phyloP scores from a whole-genome alignment of 805 yeast genomes.

The Suhomyces sp. region DNA sequence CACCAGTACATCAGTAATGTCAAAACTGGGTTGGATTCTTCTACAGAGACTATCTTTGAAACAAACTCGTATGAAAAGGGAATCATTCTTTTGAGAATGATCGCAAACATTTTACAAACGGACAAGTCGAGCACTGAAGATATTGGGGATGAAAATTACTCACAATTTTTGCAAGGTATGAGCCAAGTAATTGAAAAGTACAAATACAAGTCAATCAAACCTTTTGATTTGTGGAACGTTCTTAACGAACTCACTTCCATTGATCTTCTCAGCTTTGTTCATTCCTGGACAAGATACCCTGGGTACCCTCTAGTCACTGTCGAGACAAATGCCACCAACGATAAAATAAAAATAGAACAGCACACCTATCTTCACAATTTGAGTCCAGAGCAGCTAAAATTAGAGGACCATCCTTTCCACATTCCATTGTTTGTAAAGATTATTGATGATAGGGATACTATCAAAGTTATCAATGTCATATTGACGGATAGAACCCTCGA shows the following conservation, averaged over 20 bases:
- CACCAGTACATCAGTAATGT: conserved; percentile 34
- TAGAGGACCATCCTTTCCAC: conserved; percentile 61
- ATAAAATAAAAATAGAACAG: conserved; percentile 34
- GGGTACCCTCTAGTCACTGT: conserved; percentile 59
- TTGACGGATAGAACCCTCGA: conserved; percentile 43
- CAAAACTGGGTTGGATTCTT: conserved; percentile 16
- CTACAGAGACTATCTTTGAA: conserved; percentile 48
- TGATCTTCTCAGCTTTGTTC: conserved; percentile 51
- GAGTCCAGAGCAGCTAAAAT: conserved; percentile 23
- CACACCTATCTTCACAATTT: conserved; percentile 33
- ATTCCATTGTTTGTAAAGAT: conserved; percentile 54
- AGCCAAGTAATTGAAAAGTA: conserved; percentile 36
- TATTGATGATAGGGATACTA: conserved; percentile 25
- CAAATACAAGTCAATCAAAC: conserved; percentile 42
- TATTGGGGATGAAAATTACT: conserved; percentile 18
- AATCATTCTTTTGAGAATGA: conserved; percentile 52
- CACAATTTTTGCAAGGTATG: conserved; percentile 32
- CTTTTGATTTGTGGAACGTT: conserved; percentile 53
- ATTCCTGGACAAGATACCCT: conserved; percentile 59
- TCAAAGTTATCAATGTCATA: conserved; percentile 35
- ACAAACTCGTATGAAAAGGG: conserved; percentile 59
- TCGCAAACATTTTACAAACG: conserved; percentile 43
- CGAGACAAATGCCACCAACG: conserved; percentile 17
- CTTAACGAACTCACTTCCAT: conserved; percentile 32
- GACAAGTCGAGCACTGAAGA: conserved; percentile 14